Evolutionary conservation across 495 filamentous ascomycete genomes (phyloP).

Genomic region (Evernia prunastri): DNA sequence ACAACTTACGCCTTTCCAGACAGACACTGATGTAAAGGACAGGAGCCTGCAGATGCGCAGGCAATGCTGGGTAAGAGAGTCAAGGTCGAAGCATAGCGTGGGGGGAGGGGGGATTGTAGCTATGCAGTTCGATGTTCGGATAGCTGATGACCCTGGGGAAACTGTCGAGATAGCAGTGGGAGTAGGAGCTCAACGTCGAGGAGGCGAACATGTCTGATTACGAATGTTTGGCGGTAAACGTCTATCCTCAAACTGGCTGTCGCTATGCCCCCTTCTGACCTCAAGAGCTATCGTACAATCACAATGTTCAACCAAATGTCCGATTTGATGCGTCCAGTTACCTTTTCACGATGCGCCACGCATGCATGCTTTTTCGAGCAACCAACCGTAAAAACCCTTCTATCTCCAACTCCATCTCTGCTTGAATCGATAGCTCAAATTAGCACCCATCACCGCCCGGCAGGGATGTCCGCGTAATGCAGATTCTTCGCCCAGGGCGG

Average conservation of each 20-base stretch:
- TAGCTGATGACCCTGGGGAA: not conserved
- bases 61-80: slow-evolving; percentile 6
- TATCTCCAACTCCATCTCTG: not conserved
- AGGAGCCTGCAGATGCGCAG: slow-evolving; percentile 4
- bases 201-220: not conserved
- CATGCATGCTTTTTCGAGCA: not conserved
- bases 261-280: not conserved
- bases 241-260: not conserved
- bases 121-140: not conserved
- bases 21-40: slow-evolving; percentile 1
- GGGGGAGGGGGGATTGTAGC: too few species aligned
- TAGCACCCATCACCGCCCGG: slow-evolving; percentile 30
- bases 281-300: slow-evolving; percentile 6
- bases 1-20: not conserved
- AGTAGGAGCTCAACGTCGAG: not conserved
- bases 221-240: not conserved
- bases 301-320: not conserved
- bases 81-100: slow-evolving; percentile 1
- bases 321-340: not conserved
- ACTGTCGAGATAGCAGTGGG: not conserved
- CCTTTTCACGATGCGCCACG: not conserved
- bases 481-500: slow-evolving; percentile 80
- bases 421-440: not conserved
- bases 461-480: slow-evolving; percentile 52
- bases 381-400: not conserved